A percentile compares a stretch with the other conserved stretches of the same genome.
These are phyloP conservation scores for Aspergillus heteromorphus DNA, from an alignment of 495 filamentous ascomycete genomes.

Conservation along the genomic window DNA sequence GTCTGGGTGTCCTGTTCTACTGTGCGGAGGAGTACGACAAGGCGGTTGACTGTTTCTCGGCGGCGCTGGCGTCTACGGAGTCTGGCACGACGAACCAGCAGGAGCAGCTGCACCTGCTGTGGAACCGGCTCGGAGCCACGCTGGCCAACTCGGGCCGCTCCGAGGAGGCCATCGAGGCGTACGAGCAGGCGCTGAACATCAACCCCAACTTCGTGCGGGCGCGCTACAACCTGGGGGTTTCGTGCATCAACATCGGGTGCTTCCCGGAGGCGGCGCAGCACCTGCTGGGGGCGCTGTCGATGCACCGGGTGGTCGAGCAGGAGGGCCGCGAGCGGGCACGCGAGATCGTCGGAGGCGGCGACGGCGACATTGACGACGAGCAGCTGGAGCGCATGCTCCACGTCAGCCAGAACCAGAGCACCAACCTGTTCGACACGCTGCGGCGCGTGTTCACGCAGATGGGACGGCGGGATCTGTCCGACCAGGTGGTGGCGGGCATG, in stretches of 20 bases:
- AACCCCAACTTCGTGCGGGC: conserved; percentile 95
- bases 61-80: conserved; percentile 79
- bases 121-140: conserved; percentile 96
- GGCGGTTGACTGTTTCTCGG: conserved; percentile 95
- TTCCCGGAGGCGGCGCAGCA: conserved; percentile 90
- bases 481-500: conserved; percentile 80
- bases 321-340: conserved; percentile 76
- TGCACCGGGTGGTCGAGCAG: conserved; percentile 91
- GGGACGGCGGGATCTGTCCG: conserved; percentile 79
- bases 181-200: conserved; percentile 83
- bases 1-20: conserved; percentile 96
- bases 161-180: conserved; percentile 94
- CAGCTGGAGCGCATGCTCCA: conserved; percentile 74
- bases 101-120: conserved; percentile 82
- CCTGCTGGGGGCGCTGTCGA: conserved; percentile 86
- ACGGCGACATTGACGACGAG: conserved; percentile 53
- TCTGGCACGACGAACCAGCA: conserved; percentile 68
- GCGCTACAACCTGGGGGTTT: conserved; percentile 93
- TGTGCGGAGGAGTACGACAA: conserved; percentile 96
- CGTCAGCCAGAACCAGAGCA: conserved; percentile 82
- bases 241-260: conserved; percentile 96
- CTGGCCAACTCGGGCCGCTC: conserved; percentile 88
- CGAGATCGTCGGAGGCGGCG: conserved; percentile 68
- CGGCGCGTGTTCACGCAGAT: conserved; percentile 91
- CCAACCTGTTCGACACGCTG: conserved; percentile 90